Evolutionary conservation across 208 protist genomes (phyloP), one percentile per base, ranked within the genome.

Genomic region (Trypanosoma melophagium): DNA sequence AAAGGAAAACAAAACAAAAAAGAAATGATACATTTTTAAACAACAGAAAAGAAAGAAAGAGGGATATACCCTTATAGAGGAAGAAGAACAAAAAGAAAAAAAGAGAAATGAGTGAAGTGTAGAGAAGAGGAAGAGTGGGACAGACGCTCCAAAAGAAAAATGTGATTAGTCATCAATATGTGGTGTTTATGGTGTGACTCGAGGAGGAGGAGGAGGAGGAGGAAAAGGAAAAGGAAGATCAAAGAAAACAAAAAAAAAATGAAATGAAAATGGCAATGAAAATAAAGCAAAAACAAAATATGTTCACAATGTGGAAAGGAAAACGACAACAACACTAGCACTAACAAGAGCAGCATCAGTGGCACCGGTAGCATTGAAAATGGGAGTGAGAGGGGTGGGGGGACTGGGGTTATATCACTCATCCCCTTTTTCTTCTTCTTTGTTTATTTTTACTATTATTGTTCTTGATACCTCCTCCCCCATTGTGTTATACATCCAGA

Each of bases 21-120:
- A n/a, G 50, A 50, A 56, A 24, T 21, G 14, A 41, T 4, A 58
- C 40, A 40, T 60, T 12, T 60, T 57, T 16, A 66, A 10, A 38
- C 19, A 66, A 50, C 59, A 65, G 19, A 57, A 69, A 62, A 62
- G 17, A 69, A 59, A 56, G 40, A 56, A 58, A 60, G 61, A 59
- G 5, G 5, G 28, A 35, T 35, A 35, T 35, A 1, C 5, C 28
- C 28, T 5, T 35, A 35, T 35, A 35, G 28, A 35, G 28, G 5
- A 35, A 35, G 28, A 35, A 35, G 28, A 70, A 60, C 9, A 55
- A 62, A 60, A 70, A 19, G 28, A 66, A 53, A 21, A 64, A 31
- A 52, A 52, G 51, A 72, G 16, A 50, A 19, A 31, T 21, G 13
- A 21, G 14, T 8, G 35, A 17, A 52, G 50, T 5, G 17, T 14